phyloP scores from a whole-genome alignment of 1,139 yeast genomes.

The Yamadazyma sp. region DNA sequence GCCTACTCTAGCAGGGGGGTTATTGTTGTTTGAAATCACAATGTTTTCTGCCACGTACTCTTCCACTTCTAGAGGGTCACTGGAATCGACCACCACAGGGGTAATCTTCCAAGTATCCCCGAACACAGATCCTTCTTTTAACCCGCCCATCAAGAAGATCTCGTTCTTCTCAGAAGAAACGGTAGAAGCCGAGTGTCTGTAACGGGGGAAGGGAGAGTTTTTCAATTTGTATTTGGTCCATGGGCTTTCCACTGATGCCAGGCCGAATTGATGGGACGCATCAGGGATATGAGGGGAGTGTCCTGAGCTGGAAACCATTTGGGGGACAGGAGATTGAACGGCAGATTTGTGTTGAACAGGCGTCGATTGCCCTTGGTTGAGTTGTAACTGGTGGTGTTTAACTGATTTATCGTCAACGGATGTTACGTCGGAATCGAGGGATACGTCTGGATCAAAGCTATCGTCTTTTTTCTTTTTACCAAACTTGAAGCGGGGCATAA shows the following conservation, averaged over 20 bases:
- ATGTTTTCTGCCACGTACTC: constrained; percentile 61
- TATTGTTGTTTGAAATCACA: constrained; percentile 50
- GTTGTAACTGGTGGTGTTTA: no score
- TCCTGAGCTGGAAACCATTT: neutral
- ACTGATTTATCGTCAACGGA: neutral
- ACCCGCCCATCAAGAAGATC: constrained; percentile 89
- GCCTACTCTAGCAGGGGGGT: constrained; percentile 96
- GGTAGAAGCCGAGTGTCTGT: constrained; percentile 86
- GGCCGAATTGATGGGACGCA: constrained; percentile 4
- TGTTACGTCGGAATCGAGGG: constrained; percentile 7
- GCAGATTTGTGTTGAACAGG: constrained; percentile 1
- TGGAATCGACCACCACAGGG: constrained; percentile 34
- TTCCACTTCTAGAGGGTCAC: constrained; percentile 17
- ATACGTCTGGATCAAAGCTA: constrained; percentile 11
- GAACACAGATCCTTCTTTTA: constrained; percentile 87
- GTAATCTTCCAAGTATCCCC: constrained; percentile 89
- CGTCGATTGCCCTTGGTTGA: neutral
- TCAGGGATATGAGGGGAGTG: constrained; percentile 1
- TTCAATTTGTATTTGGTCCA: constrained; percentile 74
- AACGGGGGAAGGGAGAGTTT: constrained; percentile 90
- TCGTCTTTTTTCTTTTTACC: constrained; percentile 15
- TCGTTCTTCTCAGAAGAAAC: constrained; percentile 79
- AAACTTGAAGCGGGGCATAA: constrained; percentile 19
- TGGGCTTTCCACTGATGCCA: constrained; percentile 43
- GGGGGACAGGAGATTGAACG: constrained; percentile 1